A percentile compares a stretch with the other conserved stretches of the same genome.
Evolutionary conservation across 331 rosid genomes (phyloP).

Genomic region (Acacia concinna): DNA sequence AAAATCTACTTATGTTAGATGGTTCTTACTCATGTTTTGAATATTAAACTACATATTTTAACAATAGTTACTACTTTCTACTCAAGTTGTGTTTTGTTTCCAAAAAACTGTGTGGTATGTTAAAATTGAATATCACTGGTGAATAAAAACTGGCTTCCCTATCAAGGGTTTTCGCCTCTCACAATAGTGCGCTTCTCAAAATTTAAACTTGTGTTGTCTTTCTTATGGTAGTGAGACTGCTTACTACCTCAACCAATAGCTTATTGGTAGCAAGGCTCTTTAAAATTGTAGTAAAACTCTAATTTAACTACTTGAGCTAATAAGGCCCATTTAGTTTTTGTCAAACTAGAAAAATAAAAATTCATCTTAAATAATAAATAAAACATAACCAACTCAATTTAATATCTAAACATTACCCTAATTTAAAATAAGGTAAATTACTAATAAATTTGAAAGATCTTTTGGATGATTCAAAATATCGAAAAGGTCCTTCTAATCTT

Average conservation of each 20-base stretch:
- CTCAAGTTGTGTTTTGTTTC: background rate
- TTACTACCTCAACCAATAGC: too few species aligned
- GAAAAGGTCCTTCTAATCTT: background rate
- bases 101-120: background rate
- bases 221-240: too few species aligned
- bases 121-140: background rate
- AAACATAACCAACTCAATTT: too few species aligned
- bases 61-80: background rate
- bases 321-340: background rate
- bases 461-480: too few species aligned
- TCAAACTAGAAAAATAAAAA: too few species aligned
- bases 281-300: too few species aligned
- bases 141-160: background rate
- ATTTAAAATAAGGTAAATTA: too few species aligned
- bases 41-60: background rate
- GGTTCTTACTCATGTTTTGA: constrained; percentile 14
- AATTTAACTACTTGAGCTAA: too few species aligned
- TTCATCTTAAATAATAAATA: background rate
- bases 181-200: too few species aligned
- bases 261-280: too few species aligned
- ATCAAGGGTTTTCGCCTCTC: too few species aligned
- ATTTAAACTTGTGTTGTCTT: too few species aligned
- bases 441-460: background rate
- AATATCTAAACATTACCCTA: background rate
- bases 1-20: background rate